Percentiles rank a stretch among this genome's conserved stretches.
phyloP scores from a whole-genome alignment of 345 rosid genomes.

The Arabidopsis thaliana region TAIR10.1 NC_003075.7:7257001-7257500 shows the following conservation, averaged over 20 bases:
- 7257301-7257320: constrained; percentile 76
- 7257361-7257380: constrained; percentile 62
- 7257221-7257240: not conserved
- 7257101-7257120: constrained; percentile 60
- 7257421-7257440: constrained; percentile 76
- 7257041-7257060: constrained; percentile 81
- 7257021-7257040: constrained; percentile 94
- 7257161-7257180: not conserved
- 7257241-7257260: not conserved
- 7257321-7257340: constrained; percentile 75
- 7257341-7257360: constrained; percentile 52
- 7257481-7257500: constrained; percentile 23
- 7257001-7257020: constrained; percentile 70
- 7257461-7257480: constrained; percentile 4
- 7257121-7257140: not conserved
- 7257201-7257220: not conserved
- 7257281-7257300: constrained; percentile 80
- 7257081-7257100: constrained; percentile 72
- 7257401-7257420: constrained; percentile 87
- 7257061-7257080: constrained; percentile 83
- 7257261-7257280: constrained; percentile 58
- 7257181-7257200: not conserved
- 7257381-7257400: constrained; percentile 89
- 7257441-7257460: constrained; percentile 83
- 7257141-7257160: not conserved